Conservation (phyloP, 768 basidiomycete genomes). For the Agrocybe pediades region DNA sequence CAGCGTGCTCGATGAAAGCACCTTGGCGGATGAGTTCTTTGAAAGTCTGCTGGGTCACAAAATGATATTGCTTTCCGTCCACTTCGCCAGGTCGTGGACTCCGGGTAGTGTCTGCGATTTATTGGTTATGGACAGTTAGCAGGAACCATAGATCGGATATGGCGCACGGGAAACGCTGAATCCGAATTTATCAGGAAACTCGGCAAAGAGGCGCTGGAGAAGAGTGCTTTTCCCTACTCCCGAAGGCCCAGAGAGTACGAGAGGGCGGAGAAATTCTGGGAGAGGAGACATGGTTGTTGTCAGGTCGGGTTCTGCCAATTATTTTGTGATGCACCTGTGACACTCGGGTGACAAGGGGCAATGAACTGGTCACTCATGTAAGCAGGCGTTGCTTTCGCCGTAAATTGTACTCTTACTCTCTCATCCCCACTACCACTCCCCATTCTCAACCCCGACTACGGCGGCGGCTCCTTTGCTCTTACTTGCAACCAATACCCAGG, state of each 20-base stretch:
- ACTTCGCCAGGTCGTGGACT: conserved; percentile 78
- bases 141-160: conserved; percentile 5
- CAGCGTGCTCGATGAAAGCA: conserved; percentile 92
- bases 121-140: conserved; percentile 13
- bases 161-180: conserved; percentile 90
- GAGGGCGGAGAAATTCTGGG: conserved; percentile 58
- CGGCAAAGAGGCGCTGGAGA: conserved; percentile 75
- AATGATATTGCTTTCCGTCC: conserved; percentile 87
- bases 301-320: background rate
- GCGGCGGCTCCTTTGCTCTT: background rate
- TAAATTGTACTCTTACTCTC: background rate
- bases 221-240: conserved; percentile 96
- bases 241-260: conserved; percentile 89
- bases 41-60: conserved; percentile 74
- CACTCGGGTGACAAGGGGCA: background rate
- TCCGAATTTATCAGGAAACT: conserved; percentile 83
- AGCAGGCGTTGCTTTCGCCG: background rate
- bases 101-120: conserved; percentile 81
- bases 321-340: conserved; percentile 4
- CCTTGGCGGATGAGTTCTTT: conserved; percentile 61
- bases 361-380: background rate
- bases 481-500: conserved; percentile 7
- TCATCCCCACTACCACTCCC: background rate
- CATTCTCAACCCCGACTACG: conserved; percentile 1
- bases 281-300: conserved; percentile 5